Percentiles rank a stretch among this genome's conserved stretches.
These are phyloP conservation scores for Waitea zeae DNA, from an alignment of 1,284 basidiomycete species.

Conservation along the genomic window DNA sequence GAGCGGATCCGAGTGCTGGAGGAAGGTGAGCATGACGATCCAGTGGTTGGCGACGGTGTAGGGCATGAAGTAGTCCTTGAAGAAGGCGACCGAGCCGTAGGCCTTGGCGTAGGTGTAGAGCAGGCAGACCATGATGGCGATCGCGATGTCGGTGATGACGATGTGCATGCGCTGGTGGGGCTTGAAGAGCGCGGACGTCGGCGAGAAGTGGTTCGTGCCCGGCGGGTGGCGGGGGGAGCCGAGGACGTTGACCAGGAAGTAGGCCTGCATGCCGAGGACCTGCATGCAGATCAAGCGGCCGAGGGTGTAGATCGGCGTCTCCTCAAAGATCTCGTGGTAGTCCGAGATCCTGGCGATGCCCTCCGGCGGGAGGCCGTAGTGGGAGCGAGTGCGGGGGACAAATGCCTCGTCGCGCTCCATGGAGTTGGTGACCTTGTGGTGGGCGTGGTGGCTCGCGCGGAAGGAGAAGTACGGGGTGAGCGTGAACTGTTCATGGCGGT, in stretches of 20 bases:
- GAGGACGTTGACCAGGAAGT: slow-evolving; percentile 75
- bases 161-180: slow-evolving; percentile 72
- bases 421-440: slow-evolving; percentile 92
- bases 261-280: slow-evolving; percentile 77
- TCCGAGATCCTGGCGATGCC: slow-evolving; percentile 57
- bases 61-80: slow-evolving; percentile 73
- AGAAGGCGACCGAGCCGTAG: slow-evolving; percentile 61
- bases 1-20: slow-evolving; percentile 94
- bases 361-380: slow-evolving; percentile 46
- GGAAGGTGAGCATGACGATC: slow-evolving; percentile 85
- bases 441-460: slow-evolving; percentile 93
- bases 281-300: slow-evolving; percentile 53
- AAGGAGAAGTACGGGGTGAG: slow-evolving; percentile 99
- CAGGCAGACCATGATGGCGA: slow-evolving; percentile 54
- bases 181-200: slow-evolving; percentile 70
- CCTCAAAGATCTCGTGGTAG: slow-evolving; percentile 78
- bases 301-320: slow-evolving; percentile 78
- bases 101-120: slow-evolving; percentile 42
- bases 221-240: slow-evolving; percentile 79
- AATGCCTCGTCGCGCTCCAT: slow-evolving; percentile 96
- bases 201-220: slow-evolving; percentile 79
- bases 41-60: slow-evolving; percentile 90
- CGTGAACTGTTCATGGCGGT: slow-evolving; percentile 16
- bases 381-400: slow-evolving; percentile 78
- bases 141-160: slow-evolving; percentile 74